phyloP scores from a whole-genome alignment of 345 rosid species.

The Moricandia moricandioides region DNA sequence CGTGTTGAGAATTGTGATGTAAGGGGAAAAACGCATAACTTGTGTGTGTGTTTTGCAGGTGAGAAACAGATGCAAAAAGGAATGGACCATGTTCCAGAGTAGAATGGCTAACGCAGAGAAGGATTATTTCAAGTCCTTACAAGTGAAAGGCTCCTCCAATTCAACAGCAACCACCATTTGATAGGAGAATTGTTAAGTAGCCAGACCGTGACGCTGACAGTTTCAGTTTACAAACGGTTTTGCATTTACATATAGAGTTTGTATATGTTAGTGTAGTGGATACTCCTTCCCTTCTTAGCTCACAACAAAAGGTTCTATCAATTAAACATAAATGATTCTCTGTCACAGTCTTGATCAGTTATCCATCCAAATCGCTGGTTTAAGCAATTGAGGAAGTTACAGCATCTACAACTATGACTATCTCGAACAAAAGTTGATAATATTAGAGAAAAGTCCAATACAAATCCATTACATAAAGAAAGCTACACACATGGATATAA shows the following conservation, averaged over 20 bases:
- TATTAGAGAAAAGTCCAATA: neutral
- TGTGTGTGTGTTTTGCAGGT: slow-evolving; percentile 50
- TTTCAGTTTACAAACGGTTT: slow-evolving; percentile 20
- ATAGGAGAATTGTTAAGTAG: slow-evolving; percentile 30
- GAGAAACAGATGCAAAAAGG: slow-evolving; percentile 82
- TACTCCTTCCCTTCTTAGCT: slow-evolving; percentile 5
- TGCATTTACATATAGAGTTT: slow-evolving; percentile 32
- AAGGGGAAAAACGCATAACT: neutral
- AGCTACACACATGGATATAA: too few species aligned
- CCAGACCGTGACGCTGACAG: slow-evolving; percentile 12
- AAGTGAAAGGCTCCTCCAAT: slow-evolving; percentile 39
- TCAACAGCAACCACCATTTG: slow-evolving; percentile 27
- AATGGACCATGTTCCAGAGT: slow-evolving; percentile 83
- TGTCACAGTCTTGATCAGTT: neutral
- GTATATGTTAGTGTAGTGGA: slow-evolving; percentile 28
- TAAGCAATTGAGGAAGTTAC: neutral
- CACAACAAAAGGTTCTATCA: neutral
- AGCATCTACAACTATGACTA: neutral
- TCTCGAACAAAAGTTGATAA: neutral
- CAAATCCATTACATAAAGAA: too few species aligned
- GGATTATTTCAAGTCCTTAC: slow-evolving; percentile 43
- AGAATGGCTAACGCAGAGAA: slow-evolving; percentile 66
- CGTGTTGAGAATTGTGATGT: neutral
- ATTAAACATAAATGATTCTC: slow-evolving; percentile 1
- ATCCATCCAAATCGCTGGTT: neutral